Evolutionary conservation across 352 stramenopile genomes (phyloP).

Genomic region (Phytophthora ohioensis): DNA sequence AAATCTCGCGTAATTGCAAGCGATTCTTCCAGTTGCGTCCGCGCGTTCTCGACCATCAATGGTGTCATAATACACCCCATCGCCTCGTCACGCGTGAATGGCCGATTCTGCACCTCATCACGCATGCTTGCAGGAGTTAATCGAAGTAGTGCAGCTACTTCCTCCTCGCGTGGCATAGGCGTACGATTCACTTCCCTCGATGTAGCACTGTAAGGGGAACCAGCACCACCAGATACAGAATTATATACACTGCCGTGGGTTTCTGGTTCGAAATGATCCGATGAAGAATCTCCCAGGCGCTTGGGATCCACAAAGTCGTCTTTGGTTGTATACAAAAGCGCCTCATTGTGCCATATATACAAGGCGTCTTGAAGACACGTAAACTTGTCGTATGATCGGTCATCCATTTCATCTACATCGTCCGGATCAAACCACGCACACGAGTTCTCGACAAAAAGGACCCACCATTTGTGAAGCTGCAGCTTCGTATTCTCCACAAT

Average conservation of each 20-base stretch:
- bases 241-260: constrained; percentile 10
- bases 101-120: constrained; percentile 44
- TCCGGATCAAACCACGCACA: constrained; percentile 74
- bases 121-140: constrained; percentile 60
- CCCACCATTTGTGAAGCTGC: constrained; percentile 82
- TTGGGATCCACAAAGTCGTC: constrained; percentile 47
- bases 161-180: constrained; percentile 29
- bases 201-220: neutral
- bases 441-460: constrained; percentile 69
- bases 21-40: constrained; percentile 56
- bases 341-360: constrained; percentile 74
- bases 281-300: constrained; percentile 8
- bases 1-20: constrained; percentile 52
- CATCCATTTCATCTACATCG: constrained; percentile 49
- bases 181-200: neutral
- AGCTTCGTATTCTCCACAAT: constrained; percentile 69
- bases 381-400: constrained; percentile 83
- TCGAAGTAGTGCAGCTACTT: constrained; percentile 45
- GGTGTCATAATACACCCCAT: constrained; percentile 42
- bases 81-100: constrained; percentile 46
- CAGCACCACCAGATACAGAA: constrained; percentile 10
- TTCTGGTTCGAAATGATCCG: constrained; percentile 13
- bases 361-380: constrained; percentile 84
- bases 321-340: constrained; percentile 66
- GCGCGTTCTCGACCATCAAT: constrained; percentile 36